Evolutionary conservation across 2,329 filamentous ascomycete genomes (phyloP), one percentile per base, ranked within the genome.

Genomic region (Calonectria leucothoes): DNA sequence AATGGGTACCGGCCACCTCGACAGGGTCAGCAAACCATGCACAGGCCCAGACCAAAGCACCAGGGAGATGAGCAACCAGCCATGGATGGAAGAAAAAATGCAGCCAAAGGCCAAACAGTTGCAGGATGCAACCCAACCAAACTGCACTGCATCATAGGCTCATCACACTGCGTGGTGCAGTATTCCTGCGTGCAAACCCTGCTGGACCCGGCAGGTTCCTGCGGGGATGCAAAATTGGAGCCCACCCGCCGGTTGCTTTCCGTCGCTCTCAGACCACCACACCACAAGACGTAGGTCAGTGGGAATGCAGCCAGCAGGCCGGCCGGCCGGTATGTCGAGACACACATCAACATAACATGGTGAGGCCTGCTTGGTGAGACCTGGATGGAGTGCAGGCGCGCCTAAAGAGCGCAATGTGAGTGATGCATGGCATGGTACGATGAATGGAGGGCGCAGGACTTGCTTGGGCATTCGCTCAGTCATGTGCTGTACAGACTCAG

Each of bases 121-220:
- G 48, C 35, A 57, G 65, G 25, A 57, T 57, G 65, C 25, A 67
- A 67, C 65, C 35, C 48, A 35, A 33, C 35, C 27, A 20, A 67
- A 57, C 65, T 20, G 65, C 27, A 33, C 65, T 31, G 65, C 65
- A 64, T 64, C 55, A 61, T 61, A 61, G 55, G 31, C 55, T 39
- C 31, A 39, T 61, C 59, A 64, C 37, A 55, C 49, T 55, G 49
- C 65, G 57, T 33, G 33, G 57, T 64, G 57, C 48, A 45, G 35
- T 39, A 25, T 31, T 31, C 12, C 51, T 64, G 48, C 29, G 52
- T 37, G 64, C 45, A 67, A 72, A 67, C 69, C 69, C 64, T 64
- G 64, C 45, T 71, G 57, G 29, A 25, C 37, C 48, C 48, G 45
- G 64, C 65, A 57, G 48, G 61, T 68, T 68, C 65, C 65, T 72